These are phyloP conservation scores for Podaxis pistillaris DNA, from an alignment of 768 basidiomycete species.

Conservation along the genomic window DNA sequence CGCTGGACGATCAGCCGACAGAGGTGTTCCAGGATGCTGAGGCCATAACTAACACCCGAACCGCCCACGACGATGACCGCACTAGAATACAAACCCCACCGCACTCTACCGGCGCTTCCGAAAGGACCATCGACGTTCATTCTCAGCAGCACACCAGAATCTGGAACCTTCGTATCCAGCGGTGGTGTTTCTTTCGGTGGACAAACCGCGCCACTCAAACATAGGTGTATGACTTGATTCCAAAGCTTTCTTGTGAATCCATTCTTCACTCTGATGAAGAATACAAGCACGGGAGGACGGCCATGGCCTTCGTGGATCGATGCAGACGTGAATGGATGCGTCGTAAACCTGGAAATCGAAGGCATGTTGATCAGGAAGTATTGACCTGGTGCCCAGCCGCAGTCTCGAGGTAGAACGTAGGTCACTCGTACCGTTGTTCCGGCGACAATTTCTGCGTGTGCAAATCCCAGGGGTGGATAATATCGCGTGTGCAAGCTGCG, in stretches of 20 bases:
- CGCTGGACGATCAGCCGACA: conserved; percentile 47
- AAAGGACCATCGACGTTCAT: conserved; percentile 68
- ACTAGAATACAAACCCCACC: conserved; percentile 59
- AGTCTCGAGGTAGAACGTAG: conserved; percentile 50
- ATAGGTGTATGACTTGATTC: conserved; percentile 45
- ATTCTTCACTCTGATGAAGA: conserved; percentile 66
- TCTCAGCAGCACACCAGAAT: conserved; percentile 49
- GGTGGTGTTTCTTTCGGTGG: conserved; percentile 29
- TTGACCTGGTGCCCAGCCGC: conserved; percentile 77
- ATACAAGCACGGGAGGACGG: conserved; percentile 48
- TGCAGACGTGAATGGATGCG: conserved; percentile 75
- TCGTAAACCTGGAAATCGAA: conserved; percentile 54
- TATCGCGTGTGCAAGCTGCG: conserved; percentile 22
- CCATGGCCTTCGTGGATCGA: conserved; percentile 53
- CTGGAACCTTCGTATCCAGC: conserved; percentile 30
- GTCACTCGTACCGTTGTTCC: conserved; percentile 72
- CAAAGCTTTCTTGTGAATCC: conserved; percentile 72
- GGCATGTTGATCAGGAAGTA: conserved; percentile 72
- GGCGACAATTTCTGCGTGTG: conserved; percentile 42
- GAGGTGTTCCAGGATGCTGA: conserved; percentile 63
- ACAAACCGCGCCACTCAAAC: conserved; percentile 26
- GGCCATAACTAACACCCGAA: conserved; percentile 72
- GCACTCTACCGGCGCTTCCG: conserved; percentile 58
- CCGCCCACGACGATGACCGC: conserved; percentile 69
- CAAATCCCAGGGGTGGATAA: conserved; percentile 57